Percentiles rank a stretch among this genome's conserved stretches.
Evolutionary conservation across 2,329 filamentous ascomycete genomes (phyloP).

Genomic region (Botrytis tulipae): DNA sequence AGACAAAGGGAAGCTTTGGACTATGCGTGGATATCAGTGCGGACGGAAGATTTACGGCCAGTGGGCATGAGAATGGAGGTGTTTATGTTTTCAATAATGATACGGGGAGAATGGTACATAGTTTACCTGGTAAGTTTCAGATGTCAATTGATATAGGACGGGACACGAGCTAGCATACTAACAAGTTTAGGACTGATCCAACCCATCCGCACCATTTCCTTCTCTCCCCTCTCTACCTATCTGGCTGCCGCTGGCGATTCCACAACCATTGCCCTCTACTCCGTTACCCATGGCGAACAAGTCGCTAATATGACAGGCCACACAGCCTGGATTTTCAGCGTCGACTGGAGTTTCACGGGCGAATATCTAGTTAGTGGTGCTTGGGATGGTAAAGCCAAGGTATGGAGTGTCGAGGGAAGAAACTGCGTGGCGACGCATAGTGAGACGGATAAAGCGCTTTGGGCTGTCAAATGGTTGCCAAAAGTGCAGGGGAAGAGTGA

Average conservation of each 20-base stretch:
- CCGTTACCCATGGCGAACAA: slow-evolving; percentile 88
- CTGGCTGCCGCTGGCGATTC: slow-evolving; percentile 90
- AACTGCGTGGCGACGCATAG: slow-evolving; percentile 90
- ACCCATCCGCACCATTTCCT: slow-evolving; percentile 79
- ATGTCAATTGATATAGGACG: background rate
- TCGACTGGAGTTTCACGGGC: slow-evolving; percentile 92
- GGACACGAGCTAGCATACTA: slow-evolving; percentile 23
- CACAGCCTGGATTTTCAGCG: slow-evolving; percentile 80
- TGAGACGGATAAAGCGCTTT: slow-evolving; percentile 81
- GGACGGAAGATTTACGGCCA: slow-evolving; percentile 84
- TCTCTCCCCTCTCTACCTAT: slow-evolving; percentile 80
- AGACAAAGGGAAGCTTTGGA: slow-evolving; percentile 91
- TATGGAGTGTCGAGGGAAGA: slow-evolving; percentile 86
- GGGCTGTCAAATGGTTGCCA: slow-evolving; percentile 81
- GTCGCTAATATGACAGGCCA: slow-evolving; percentile 80
- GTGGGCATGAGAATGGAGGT: slow-evolving; percentile 86
- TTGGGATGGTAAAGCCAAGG: slow-evolving; percentile 91
- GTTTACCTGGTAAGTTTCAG: slow-evolving; percentile 64
- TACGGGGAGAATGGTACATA: slow-evolving; percentile 79
- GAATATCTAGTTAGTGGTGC: slow-evolving; percentile 86
- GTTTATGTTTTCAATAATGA: slow-evolving; percentile 96
- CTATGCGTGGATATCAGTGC: slow-evolving; percentile 77
- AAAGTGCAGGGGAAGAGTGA: slow-evolving; percentile 59
- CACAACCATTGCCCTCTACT: slow-evolving; percentile 85
- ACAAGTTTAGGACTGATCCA: slow-evolving; percentile 69